Evolutionary conservation across 2,329 filamentous ascomycete genomes (phyloP), one percentile per base, ranked within the genome.

Genomic region (Zymoseptoria passerinii): DNA sequence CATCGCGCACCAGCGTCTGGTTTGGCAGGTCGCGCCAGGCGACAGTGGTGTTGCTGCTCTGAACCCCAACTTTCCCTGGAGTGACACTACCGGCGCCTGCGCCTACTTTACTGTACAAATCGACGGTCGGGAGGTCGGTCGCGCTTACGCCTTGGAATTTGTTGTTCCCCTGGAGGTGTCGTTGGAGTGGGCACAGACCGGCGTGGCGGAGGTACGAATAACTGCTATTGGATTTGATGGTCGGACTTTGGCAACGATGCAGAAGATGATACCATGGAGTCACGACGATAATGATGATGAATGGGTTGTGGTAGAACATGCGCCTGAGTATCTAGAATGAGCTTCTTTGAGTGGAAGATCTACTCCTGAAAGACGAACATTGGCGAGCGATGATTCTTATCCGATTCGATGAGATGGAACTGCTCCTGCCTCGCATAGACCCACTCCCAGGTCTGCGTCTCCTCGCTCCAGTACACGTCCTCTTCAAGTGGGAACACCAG

Each of bases 51-150:
- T 58, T 55, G 10, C 52, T 20, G 44, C 28, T 57, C 13, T 19
- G 13, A 8, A 18, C 54, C 3, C 40, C 3, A 63, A 58, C 1
- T 48, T 71, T 8, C 71, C 71, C 2, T 68, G 64, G 53, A 75
- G 72, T 40, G n/a, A 58, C 0, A 50, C 69, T 1, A 75, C 72
- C 2, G 73, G 73, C 0, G 64, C 71, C 0, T 72, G 73, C 52
- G 65, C 71, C 1, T 63, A 73, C 50, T 75, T 75, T 48, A 1
- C 35, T 0, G 57, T 75, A 8, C 7, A 52, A 1, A 48, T 71
- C 10, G 59, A 69, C 49, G 70, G 63, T 2, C 3, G 64, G 3
- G 5, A 51, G 3, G 10, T 68, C 0, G 71, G 67, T 1, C 65
- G 66, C 55, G 68, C 67, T 9, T 73, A 74, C 63, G 68, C 69